Percentiles rank a stretch among this genome's conserved stretches.
phyloP scores from a whole-genome alignment of 2,329 filamentous ascomycete species.

The Colletotrichum spaethianum region DNA sequence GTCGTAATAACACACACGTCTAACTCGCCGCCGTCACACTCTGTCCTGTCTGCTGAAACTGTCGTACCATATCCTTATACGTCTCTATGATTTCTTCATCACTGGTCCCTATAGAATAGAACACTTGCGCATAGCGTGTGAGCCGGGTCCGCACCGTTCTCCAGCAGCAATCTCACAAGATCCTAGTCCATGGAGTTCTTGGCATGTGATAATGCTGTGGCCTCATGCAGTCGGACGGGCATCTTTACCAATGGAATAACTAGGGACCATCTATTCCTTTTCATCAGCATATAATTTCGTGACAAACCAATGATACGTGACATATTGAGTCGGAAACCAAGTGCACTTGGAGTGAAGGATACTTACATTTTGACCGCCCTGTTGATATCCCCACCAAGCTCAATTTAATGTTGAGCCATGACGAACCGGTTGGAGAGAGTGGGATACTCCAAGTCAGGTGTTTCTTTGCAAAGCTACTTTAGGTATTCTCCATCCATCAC shows the following conservation, averaged over 20 bases:
- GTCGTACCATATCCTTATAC: neutral
- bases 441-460: constrained; percentile 10
- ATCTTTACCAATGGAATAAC: neutral
- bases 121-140: neutral
- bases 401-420: constrained; percentile 14
- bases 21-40: neutral
- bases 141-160: neutral
- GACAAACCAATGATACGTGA: neutral
- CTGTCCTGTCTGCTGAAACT: neutral
- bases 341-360: neutral
- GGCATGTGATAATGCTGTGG: neutral
- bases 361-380: neutral
- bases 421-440: constrained; percentile 5
- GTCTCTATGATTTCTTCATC: neutral
- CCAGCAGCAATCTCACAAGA: neutral
- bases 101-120: neutral
- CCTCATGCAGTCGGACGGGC: neutral
- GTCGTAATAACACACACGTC: neutral
- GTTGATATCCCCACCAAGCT: neutral
- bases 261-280: neutral
- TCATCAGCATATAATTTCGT: neutral
- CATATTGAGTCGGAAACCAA: neutral
- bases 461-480: neutral
- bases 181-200: neutral
- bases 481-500: constrained; percentile 10